Evolutionary conservation across 257 asterid genomes (phyloP).

Genomic region (Solanum pennellii): DNA sequence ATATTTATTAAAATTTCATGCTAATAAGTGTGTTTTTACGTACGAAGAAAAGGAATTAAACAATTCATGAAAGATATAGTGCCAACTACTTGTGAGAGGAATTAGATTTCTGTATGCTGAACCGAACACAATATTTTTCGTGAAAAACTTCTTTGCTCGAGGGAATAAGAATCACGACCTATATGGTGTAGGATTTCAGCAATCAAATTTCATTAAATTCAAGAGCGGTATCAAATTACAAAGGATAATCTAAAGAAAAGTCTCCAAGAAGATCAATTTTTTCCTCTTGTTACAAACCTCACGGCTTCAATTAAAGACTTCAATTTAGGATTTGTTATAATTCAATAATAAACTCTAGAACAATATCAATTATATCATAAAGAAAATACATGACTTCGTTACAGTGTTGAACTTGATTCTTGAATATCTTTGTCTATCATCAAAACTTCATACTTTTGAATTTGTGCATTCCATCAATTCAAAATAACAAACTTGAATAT

Average conservation of each 20-base stretch:
- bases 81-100: not conserved
- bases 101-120: not conserved
- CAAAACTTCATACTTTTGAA: not conserved
- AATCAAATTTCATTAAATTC: no score
- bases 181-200: accelerated
- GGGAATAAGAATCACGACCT: not conserved
- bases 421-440: not conserved
- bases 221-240: accelerated
- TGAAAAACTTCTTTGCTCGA: not conserved
- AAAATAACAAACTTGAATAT: not conserved
- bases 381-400: no score
- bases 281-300: no score
- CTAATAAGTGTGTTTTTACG: no score
- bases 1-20: no score
- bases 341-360: no score
- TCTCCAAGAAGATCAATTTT: no score
- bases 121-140: no score
- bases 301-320: no score
- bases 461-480: not conserved
- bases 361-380: no score
- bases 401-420: not conserved
- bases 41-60: no score
- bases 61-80: not conserved
- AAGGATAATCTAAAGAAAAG: not conserved
- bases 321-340: no score